Evolutionary conservation across 2,329 filamentous ascomycete species (phyloP).

Genomic region (Apiospora pterosperma): DNA sequence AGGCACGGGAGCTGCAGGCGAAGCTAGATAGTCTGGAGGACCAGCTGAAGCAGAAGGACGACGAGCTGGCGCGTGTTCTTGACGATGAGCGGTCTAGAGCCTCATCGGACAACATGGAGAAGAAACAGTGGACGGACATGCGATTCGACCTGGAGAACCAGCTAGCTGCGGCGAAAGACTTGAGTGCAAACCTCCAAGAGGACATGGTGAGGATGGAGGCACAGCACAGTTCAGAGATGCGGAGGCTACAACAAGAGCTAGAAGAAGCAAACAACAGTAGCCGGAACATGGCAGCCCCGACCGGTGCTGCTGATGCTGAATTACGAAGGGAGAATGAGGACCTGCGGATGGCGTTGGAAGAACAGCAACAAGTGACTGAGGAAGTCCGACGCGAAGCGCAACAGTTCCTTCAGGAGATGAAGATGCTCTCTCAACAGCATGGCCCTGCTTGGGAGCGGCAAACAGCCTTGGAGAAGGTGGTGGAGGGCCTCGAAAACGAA

Average conservation of each 20-base stretch:
- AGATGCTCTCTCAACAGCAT: conserved; percentile 75
- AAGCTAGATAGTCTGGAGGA: conserved; percentile 72
- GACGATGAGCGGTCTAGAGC: conserved; percentile 55
- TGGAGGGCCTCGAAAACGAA: conserved; percentile 76
- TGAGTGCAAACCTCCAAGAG: conserved; percentile 76
- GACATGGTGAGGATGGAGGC: conserved; percentile 73
- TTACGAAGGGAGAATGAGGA: conserved; percentile 67
- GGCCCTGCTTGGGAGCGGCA: conserved; percentile 78
- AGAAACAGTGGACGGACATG: conserved; percentile 67
- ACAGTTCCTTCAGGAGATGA: conserved; percentile 85
- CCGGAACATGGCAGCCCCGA: conserved; percentile 12
- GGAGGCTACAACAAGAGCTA: conserved; percentile 61
- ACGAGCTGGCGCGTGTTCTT: conserved; percentile 59
- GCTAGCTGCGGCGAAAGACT: conserved; percentile 67
- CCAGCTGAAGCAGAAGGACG: conserved; percentile 66
- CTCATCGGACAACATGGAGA: conserved; percentile 55
- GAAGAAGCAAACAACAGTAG: conserved; percentile 44
- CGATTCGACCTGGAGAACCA: conserved; percentile 68
- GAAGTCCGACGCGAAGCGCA: conserved; percentile 83
- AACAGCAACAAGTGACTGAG: conserved; percentile 81
- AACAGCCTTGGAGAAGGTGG: conserved; percentile 69
- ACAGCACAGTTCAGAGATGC: conserved; percentile 63
- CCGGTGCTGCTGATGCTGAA: conserved; percentile 44
- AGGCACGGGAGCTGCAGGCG: conserved; percentile 70
- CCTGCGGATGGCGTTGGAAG: conserved; percentile 59